These are phyloP conservation scores for Eucalyptus pumila DNA, from an alignment of 345 rosid genomes.

Conservation along the genomic window DNA sequence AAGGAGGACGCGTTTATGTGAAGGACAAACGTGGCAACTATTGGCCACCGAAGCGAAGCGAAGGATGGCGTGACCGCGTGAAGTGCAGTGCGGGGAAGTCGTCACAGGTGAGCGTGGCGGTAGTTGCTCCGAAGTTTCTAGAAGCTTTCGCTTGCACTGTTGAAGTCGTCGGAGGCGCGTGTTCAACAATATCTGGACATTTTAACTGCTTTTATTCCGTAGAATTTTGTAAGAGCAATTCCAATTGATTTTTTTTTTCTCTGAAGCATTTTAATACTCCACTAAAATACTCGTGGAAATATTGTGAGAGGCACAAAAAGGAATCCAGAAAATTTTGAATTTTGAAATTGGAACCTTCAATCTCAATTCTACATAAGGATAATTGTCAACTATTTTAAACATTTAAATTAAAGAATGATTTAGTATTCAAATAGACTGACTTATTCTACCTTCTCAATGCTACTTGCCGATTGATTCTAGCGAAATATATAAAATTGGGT, in stretches of 20 bases:
- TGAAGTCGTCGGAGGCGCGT: not conserved
- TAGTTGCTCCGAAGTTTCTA: not conserved
- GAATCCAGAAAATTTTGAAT: not conserved
- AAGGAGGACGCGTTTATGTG: not conserved
- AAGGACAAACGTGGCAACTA: not conserved
- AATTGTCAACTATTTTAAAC: rapidly evolving
- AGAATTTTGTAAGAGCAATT: not conserved
- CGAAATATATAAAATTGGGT: rapidly evolving
- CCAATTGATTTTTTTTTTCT: not conserved
- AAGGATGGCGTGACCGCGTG: not conserved
- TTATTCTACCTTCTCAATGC: not conserved
- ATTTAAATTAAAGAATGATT: not conserved
- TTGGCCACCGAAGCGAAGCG: not conserved
- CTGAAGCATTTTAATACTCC: not conserved
- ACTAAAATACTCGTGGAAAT: not conserved
- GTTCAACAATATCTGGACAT: not conserved
- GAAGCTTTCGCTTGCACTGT: not conserved
- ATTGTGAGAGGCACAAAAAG: rapidly evolving
- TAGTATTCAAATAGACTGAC: not conserved
- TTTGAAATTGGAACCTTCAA: rapidly evolving
- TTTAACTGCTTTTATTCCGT: not conserved
- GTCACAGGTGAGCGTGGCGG: not conserved
- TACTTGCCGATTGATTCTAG: rapidly evolving
- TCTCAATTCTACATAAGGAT: rapidly evolving
- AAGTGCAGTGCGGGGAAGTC: not conserved